phyloP scores from a whole-genome alignment of 139 green algal genomes.

The Nannochloris sp. region DNA sequence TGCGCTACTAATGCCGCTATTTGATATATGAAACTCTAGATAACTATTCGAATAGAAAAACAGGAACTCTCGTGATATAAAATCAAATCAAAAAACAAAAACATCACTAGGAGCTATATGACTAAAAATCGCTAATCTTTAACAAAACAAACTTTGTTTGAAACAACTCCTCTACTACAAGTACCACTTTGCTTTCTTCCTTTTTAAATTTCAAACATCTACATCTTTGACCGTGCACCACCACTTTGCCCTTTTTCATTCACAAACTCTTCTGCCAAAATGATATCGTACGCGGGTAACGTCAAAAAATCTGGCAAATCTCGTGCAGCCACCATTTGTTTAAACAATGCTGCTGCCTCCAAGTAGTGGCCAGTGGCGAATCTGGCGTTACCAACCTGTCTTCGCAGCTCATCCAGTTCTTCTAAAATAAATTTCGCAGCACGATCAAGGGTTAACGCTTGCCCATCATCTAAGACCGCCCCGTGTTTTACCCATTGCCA shows the following conservation, averaged over 20 bases:
- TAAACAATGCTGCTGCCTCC: conserved; percentile 50
- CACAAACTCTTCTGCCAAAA: background rate
- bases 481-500: conserved; percentile 83
- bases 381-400: conserved; percentile 30
- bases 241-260: background rate
- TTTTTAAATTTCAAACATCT: background rate
- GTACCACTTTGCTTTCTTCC: background rate
- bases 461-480: conserved; percentile 48
- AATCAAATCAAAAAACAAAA: no score
- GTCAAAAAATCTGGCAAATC: conserved; percentile 60
- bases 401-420: conserved; percentile 47
- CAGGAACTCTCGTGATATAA: no score
- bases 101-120: no score
- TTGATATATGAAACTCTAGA: no score
- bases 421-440: conserved; percentile 51
- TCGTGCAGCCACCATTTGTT: conserved; percentile 29
- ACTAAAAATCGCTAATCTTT: no score
- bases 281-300: conserved; percentile 42
- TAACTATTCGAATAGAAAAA: no score
- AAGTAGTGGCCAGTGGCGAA: conserved; percentile 41
- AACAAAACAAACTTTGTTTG: no score
- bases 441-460: conserved; percentile 29
- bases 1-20: no score
- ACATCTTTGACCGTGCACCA: no score
- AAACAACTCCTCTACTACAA: background rate